Evolutionary conservation across 2,329 filamentous ascomycete genomes (phyloP), one percentile per base, ranked within the genome.

Genomic region (Talaromyces sp.): DNA sequence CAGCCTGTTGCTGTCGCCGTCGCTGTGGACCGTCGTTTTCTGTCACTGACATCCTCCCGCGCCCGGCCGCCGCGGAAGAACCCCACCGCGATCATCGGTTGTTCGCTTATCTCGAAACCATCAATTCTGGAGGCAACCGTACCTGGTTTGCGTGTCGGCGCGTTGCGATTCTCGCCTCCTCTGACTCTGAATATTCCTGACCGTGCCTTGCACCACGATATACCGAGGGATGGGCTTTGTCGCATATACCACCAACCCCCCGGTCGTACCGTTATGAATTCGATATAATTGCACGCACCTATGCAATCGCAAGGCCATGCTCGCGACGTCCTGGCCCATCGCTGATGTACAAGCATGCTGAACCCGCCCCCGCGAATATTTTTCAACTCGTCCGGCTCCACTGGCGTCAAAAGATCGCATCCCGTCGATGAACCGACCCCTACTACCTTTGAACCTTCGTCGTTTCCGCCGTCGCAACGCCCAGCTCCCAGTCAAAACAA

Each of bases 381-480:
- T 49, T 36, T 60, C 36, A 64, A 65, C 22, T 72, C 73, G 10
- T 71, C 73, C 58, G 62, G 70, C 63, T 70, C 70, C 64, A 64
- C 67, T 58, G 72, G 74, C 56, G 74, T 70, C 65, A 77, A 77
- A 68, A 72, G 74, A 69, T 70, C 71, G 19, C 72, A 72, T 61
- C 66, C 70, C 53, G 65, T 71, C 28, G 64, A 68, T 62, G 71
- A 73, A 28, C 63, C 70, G 28, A 53, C 66, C 8, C 64, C 69
- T n/a, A 62, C 58, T 32, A 66, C 69, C 63, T 30, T 57, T 62
- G 61, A 69, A 63, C 51, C 63, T 51, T 69, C 67, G 42, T 69
- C 67, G 42, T 54, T 62, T 27, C 65, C 65, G 58, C 25, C 56
- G 39, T 59, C 58, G 39, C 57, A 61, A 49, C 51, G 49, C 17